These are phyloP conservation scores for Hura crepitans DNA, from an alignment of 441 rosid species.

Conservation along the genomic window DNA sequence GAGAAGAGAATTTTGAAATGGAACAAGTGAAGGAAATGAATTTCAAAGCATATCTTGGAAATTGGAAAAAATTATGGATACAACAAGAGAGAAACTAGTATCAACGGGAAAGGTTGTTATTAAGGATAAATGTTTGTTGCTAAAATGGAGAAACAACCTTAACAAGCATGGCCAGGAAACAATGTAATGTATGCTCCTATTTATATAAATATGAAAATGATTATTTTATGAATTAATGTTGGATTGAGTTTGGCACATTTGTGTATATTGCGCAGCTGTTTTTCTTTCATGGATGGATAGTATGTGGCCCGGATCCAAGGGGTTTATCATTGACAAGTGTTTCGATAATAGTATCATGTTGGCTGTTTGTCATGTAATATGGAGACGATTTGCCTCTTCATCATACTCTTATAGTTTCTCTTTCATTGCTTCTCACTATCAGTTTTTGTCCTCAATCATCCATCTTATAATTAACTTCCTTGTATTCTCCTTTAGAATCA, in stretches of 20 bases:
- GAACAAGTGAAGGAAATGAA: not conserved
- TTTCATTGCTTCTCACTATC: slow-evolving; percentile 25
- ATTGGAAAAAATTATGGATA: slow-evolving; percentile 2
- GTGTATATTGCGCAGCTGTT: slow-evolving; percentile 34
- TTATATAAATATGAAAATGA: too few species aligned
- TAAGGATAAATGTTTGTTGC: slow-evolving; percentile 17
- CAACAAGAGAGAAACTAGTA: not conserved
- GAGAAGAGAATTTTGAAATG: slow-evolving; percentile 9
- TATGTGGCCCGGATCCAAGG: slow-evolving; percentile 42
- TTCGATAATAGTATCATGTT: slow-evolving; percentile 34
- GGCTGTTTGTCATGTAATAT: slow-evolving; percentile 33
- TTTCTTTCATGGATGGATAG: slow-evolving; percentile 38
- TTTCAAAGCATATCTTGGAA: not conserved
- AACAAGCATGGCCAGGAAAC: slow-evolving; percentile 43
- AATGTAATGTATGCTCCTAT: slow-evolving; percentile 21
- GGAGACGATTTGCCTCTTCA: slow-evolving; percentile 25
- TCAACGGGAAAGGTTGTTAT: slow-evolving; percentile 6
- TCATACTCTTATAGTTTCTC: slow-evolving; percentile 16
- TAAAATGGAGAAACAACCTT: slow-evolving; percentile 24
- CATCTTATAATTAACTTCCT: too few species aligned
- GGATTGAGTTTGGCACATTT: not conserved
- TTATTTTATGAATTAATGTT: too few species aligned
- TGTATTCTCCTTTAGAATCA: too few species aligned
- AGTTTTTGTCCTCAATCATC: slow-evolving; percentile 25
- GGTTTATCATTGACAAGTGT: slow-evolving; percentile 32